Evolutionary conservation across 164 flowering plant species (phyloP).

Genomic region (Macadamia integrifolia): DNA sequence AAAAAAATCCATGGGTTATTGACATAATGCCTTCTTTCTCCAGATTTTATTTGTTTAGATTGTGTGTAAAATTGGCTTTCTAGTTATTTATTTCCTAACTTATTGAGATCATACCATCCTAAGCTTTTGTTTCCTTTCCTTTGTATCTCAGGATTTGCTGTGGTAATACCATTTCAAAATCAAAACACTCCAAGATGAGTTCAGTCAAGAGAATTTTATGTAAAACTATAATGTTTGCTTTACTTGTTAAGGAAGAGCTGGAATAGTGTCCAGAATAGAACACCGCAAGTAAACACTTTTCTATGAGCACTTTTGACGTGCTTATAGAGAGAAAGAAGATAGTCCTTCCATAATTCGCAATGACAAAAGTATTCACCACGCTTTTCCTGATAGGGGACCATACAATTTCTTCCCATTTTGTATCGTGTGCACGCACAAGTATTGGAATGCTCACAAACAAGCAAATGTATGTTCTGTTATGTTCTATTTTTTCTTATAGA

Average conservation of each 20-base stretch:
- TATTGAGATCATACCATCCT: not conserved
- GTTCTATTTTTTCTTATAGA: not conserved
- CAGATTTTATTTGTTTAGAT: no score
- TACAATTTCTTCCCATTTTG: not conserved
- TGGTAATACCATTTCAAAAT: constrained; percentile 61
- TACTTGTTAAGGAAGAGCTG: constrained; percentile 62
- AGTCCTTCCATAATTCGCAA: constrained; percentile 4
- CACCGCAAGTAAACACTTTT: no score
- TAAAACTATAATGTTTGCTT: constrained; percentile 63
- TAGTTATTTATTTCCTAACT: no score
- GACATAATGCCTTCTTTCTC: no score
- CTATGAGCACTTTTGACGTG: no score
- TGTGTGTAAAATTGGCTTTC: no score
- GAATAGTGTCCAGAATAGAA: constrained; percentile 18
- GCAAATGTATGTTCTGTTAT: not conserved
- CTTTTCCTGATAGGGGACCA: no score
- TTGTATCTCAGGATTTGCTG: constrained; percentile 35
- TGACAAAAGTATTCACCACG: no score
- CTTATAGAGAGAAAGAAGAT: no score
- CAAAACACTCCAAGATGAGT: constrained; percentile 66
- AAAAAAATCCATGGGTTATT: no score
- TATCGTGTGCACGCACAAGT: not conserved
- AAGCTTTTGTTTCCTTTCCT: not conserved
- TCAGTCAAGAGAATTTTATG: constrained; percentile 57
- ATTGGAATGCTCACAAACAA: not conserved